Percentiles rank a stretch among this genome's conserved stretches.
Conservation (phyloP, 2,329 filamentous ascomycete species). For the Neofusicoccum kwambonambiense region DNA sequence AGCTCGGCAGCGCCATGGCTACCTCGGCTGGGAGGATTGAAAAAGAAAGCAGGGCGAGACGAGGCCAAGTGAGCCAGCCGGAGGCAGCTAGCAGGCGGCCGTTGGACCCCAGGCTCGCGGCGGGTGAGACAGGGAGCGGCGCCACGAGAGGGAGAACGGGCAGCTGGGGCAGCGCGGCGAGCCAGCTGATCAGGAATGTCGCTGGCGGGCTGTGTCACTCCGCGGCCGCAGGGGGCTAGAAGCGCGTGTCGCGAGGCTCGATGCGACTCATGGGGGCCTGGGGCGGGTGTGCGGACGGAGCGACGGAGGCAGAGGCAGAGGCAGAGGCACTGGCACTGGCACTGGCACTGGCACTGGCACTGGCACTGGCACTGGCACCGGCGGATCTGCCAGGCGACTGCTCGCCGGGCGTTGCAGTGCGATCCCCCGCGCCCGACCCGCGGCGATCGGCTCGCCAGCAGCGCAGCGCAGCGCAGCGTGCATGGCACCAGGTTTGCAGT, state of each 20-base stretch:
- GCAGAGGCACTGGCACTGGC: too few relatives aligned
- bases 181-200: background rate
- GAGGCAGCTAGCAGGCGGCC: background rate
- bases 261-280: too few relatives aligned
- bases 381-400: too few relatives aligned
- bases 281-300: background rate
- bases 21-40: background rate
- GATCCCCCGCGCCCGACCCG: too few relatives aligned
- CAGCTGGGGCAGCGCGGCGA: background rate
- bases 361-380: too few relatives aligned
- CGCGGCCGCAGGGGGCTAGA: background rate
- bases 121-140: background rate
- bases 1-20: background rate
- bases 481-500: background rate
- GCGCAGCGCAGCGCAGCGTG: background rate
- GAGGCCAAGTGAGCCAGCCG: background rate
- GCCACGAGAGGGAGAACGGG: background rate
- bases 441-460: too few relatives aligned
- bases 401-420: too few relatives aligned
- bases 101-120: background rate
- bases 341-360: too few relatives aligned
- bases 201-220: background rate
- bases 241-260: background rate
- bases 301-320: background rate
- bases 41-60: slow-evolving; percentile 9